Base-by-base conservation (phyloP, 805 yeast genomes). In the Zygoascus tannicola region DNA sequence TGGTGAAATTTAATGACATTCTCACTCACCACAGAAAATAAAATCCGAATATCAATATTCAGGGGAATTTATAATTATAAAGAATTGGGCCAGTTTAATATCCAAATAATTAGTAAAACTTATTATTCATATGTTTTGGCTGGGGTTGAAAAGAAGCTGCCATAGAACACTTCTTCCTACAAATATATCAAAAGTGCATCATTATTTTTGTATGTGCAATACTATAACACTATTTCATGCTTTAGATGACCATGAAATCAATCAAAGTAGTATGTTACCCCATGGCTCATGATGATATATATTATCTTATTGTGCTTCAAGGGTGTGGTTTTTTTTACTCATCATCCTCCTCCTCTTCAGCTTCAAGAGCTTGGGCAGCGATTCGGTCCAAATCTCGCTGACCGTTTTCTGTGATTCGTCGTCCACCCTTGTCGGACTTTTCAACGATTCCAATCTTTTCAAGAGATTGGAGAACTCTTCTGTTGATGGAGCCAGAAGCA, bases 301-400 rank as follows among this genome's bases (percentile, higher is more conserved):
- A n/a, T n/a, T n/a, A n/a, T n/a, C n/a, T n/a, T n/a, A n/a, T n/a
- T n/a, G n/a, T n/a, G n/a, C n/a, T n/a, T n/a, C n/a, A n/a, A n/a
- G n/a, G n/a, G n/a, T n/a, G 10, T 14, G 32, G 32, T 28, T 28
- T 23, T 38, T 22, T 32, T 33, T 40, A 32, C 22, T 40, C 43
- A 28, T 62, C 66, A 52, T 63, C 65, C 41, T 60, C 66, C 41
- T 60, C 66, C 68, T 84, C 94, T 66, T 84, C 92, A 68, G 79
- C 80, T 76, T 87, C 95, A 72, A 85, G 80, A 70, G 95, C 86
- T 78, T 87, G 95, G 71, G 95, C 95, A 69, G 97, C 97, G 73
- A 90, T 90, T 82, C 99, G 97, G 79, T 92, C 99, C 78, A 92
- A 84, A 78, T 92, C 99, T 85, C 98, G 88, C 79, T 90, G 97